A percentile compares a stretch with the other conserved stretches of the same genome.
Evolutionary conservation across 208 protist species (phyloP).

Genomic region (Leptomonas pyrrhocoris): DNA sequence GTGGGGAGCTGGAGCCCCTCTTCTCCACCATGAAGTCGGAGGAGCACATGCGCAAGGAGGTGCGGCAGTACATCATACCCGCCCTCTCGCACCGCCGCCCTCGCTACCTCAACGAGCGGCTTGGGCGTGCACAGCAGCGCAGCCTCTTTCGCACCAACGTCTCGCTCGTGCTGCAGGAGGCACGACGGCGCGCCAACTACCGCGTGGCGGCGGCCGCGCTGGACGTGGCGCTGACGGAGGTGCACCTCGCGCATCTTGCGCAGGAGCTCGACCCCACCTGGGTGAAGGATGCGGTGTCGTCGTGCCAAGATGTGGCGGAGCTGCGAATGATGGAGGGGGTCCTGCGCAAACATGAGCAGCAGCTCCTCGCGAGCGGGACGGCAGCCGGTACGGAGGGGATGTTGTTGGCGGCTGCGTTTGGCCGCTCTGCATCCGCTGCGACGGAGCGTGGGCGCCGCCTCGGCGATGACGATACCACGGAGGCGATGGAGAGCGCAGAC

Average conservation of each 20-base stretch:
- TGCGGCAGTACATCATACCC: slow-evolving; percentile 44
- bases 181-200: slow-evolving; percentile 38
- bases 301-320: slow-evolving; percentile 53
- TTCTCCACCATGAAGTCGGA: slow-evolving; percentile 47
- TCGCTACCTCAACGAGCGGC: slow-evolving; percentile 18
- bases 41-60: slow-evolving; percentile 36
- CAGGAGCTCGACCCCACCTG: slow-evolving; percentile 57
- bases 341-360: slow-evolving; percentile 33
- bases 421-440: slow-evolving; percentile 10
- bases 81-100: slow-evolving; percentile 22
- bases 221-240: slow-evolving; percentile 40
- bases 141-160: slow-evolving; percentile 57
- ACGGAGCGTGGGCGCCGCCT: slow-evolving; percentile 18
- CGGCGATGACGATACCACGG: slow-evolving; percentile 15
- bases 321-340: slow-evolving; percentile 44
- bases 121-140: slow-evolving; percentile 39
- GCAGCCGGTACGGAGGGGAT: slow-evolving; percentile 16
- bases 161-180: slow-evolving; percentile 74
- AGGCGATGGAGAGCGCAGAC: no score
- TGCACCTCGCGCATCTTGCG: slow-evolving; percentile 7
- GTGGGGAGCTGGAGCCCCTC: slow-evolving; percentile 42
- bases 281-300: slow-evolving; percentile 67
- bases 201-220: slow-evolving; percentile 53
- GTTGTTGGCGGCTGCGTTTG: slow-evolving; percentile 28
- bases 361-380: slow-evolving; percentile 23